Conservation (phyloP, 106 monocot species). For the Ottelia alismoides region DNA sequence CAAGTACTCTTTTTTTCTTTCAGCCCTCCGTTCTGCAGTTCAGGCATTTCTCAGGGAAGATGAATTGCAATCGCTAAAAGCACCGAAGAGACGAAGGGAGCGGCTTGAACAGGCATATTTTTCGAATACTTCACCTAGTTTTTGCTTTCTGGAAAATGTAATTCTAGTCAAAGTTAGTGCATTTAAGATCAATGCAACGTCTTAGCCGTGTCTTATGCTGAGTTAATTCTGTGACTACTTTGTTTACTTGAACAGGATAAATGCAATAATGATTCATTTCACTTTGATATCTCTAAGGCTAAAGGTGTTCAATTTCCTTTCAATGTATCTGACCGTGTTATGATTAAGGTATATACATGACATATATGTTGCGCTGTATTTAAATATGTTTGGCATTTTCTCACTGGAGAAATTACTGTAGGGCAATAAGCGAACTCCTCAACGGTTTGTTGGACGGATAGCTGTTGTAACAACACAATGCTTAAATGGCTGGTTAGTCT, state of each 20-base stretch:
- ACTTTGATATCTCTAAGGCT: slow-evolving; percentile 31
- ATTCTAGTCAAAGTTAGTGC: no score
- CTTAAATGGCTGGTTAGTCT: slow-evolving; percentile 84
- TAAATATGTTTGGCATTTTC: neutral
- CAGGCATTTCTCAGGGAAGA: slow-evolving; percentile 78
- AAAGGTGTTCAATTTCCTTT: slow-evolving; percentile 91
- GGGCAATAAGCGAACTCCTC: slow-evolving; percentile 94
- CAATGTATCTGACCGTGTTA: slow-evolving; percentile 67
- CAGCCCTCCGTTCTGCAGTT: slow-evolving; percentile 81
- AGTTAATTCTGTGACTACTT: neutral
- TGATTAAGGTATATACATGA: slow-evolving; percentile 92
- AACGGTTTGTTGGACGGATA: slow-evolving; percentile 69
- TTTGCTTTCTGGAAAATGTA: no score
- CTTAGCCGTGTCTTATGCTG: neutral
- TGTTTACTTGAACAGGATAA: no score
- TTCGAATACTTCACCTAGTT: neutral
- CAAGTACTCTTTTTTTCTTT: slow-evolving; percentile 6
- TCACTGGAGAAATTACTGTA: slow-evolving; percentile 12
- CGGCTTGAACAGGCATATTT: slow-evolving; percentile 45
- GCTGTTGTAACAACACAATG: slow-evolving; percentile 90
- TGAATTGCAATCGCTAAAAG: slow-evolving; percentile 33
- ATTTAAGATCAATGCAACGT: no score
- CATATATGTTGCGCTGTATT: slow-evolving; percentile 1
- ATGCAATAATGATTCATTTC: slow-evolving; percentile 26
- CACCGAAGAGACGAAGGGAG: slow-evolving; percentile 61